Base-by-base conservation (phyloP, 306 rosid species). In the Notholithocarpus densiflorus region DNA sequence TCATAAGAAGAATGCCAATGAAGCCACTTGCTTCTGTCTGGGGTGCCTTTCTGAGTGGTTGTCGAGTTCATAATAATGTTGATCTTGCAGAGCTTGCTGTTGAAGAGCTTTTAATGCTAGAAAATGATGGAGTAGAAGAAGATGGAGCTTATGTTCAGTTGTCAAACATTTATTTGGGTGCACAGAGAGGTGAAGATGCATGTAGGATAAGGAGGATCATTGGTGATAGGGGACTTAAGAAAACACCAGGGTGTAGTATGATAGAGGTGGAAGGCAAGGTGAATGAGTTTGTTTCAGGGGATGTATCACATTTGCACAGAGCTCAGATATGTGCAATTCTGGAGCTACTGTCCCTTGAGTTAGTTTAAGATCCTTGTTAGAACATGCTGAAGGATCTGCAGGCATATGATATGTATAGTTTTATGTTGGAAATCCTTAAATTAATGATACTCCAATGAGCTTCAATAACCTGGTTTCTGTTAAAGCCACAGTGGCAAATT, bases 11-110 rank as follows among this genome's bases (percentile, higher is more conserved):
- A 56, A 84, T 87, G 88, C 85, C 88, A 34, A 76, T 87, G 86
- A 82, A 74, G 81, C 86, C 88, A 51, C 82, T 80, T 27, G 90
- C 86, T 70, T 87, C 88, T 73, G 88, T 79, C 64, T 87, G 90
- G 85, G 88, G 90, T 62, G 86, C 90, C 56, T 82, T 87, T 56
- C 71, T 87, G 23, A 77, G 81, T 70, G 84, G 85, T 32, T 84
- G 86, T 68, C 68, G 79, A 71, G 66, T 73, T 52, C 77, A 66
- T 74, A 68, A 82, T 34, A 73, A 84, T 57, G 79, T 82, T 61
- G 79, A 82, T 74, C 77, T 87, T 40, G 90, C 88, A 37, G 85
- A 87, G 84, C 68, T 79, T 55, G 88, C 85, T 70, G 83, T 84
- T 20, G 40, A 79, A 48, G 79, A 82, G 81, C 85, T 87, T 73